Base-by-base conservation (phyloP, 441 rosid genomes). In the Gossypium schwendimanii region DNA sequence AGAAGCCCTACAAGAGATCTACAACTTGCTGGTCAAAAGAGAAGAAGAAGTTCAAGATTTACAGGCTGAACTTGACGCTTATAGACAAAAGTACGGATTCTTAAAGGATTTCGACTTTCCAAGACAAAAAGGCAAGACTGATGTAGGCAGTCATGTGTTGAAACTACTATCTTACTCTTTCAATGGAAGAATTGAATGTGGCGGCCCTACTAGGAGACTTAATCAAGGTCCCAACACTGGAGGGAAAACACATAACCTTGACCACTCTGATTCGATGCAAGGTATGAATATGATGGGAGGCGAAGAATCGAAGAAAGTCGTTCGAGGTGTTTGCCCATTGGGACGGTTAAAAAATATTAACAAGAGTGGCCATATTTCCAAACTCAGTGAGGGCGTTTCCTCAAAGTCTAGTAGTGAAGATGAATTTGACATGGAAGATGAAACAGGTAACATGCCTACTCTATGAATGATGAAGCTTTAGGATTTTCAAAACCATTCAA, bases 1-100 rank as follows among this genome's bases (percentile, higher is more conserved):
- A 71, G 98, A 95, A 78, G 93, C 91, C 26, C 76, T 93, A 73
- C 95, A 87, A 79, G 87, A 87, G 72, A 79, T 85, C 49, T 85
- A 71, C 53, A 84, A 81, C 73, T 69, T 89, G 78, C 84, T 89
- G 20, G 71, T 66, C 31, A 91, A 92, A 73, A 87, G 88, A 74
- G 96, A 93, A 70, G 91, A 84, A 31, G 90, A 86, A 59, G 74
- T 91, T 61, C 86, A 81, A 81, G 83, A 72, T 39, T 76, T 91
- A 66, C 93, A 84, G 85, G 87, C 76, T 63, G 94, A 91, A 79
- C 75, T 92, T 31, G 88, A 87, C 36, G 89, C 74, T 44, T 91
- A 87, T 58, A 87, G 88, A 78, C 78, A 49, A 47, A 86, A 80
- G 71, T 84, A 77, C 64, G 98, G 98, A 14, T 72, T 15, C 81